A percentile compares a stretch with the other conserved stretches of the same genome.
Evolutionary conservation across 768 basidiomycete genomes (phyloP).

Genomic region (Royoungia palumana): DNA sequence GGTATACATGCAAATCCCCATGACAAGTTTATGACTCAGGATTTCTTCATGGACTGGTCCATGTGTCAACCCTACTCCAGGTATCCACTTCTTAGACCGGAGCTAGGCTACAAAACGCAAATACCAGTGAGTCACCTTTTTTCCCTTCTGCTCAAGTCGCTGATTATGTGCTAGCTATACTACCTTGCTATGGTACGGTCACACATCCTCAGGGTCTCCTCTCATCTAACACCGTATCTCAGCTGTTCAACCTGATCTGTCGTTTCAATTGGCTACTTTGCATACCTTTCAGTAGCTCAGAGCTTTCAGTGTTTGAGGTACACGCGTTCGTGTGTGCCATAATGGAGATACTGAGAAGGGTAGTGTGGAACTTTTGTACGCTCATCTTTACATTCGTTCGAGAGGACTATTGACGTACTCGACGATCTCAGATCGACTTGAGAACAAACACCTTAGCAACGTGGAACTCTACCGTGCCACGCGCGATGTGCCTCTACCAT

Average conservation of each 20-base stretch:
- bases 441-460: slow-evolving; percentile 92
- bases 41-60: slow-evolving; percentile 91
- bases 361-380: slow-evolving; percentile 92
- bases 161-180: slow-evolving; percentile 49
- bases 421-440: slow-evolving; percentile 57
- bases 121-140: slow-evolving; percentile 44
- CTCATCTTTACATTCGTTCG: slow-evolving; percentile 3
- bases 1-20: background rate
- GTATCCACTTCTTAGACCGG: slow-evolving; percentile 64
- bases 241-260: slow-evolving; percentile 70
- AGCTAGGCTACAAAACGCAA: slow-evolving; percentile 68
- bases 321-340: slow-evolving; percentile 66
- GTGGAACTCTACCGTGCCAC: slow-evolving; percentile 89
- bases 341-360: slow-evolving; percentile 75
- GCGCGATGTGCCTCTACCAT: slow-evolving; percentile 81
- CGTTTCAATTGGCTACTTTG: slow-evolving; percentile 86
- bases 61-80: slow-evolving; percentile 56
- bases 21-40: slow-evolving; percentile 42
- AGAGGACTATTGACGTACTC: background rate
- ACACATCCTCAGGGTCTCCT: background rate
- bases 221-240: background rate
- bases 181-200: slow-evolving; percentile 70
- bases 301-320: slow-evolving; percentile 46
- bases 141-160: background rate
- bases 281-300: slow-evolving; percentile 50